A percentile compares a stretch with the other conserved stretches of the same genome.
Evolutionary conservation across 768 basidiomycete species (phyloP).

Genomic region (Naganishia antarctica): DNA sequence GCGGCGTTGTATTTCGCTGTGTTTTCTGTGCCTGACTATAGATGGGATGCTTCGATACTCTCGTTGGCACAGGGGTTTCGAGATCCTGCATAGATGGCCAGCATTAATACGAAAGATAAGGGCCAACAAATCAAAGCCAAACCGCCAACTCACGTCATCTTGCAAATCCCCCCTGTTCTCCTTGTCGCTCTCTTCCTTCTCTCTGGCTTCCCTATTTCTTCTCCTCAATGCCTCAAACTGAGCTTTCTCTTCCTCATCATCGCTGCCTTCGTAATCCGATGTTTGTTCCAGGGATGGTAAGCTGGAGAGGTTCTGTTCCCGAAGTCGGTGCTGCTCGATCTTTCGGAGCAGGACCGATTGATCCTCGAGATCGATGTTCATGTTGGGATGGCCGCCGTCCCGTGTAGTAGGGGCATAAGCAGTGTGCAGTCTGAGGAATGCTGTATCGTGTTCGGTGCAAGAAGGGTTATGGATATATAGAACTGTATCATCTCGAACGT

Average conservation of each 20-base stretch:
- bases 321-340: constrained; percentile 18
- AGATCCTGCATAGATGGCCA: not conserved
- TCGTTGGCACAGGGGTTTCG: constrained; percentile 2
- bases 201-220: not conserved
- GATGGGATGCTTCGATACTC: constrained; percentile 9
- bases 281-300: constrained; percentile 16
- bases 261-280: constrained; percentile 19
- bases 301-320: constrained; percentile 16
- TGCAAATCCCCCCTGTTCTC: constrained; percentile 8
- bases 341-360: constrained; percentile 20
- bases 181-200: constrained; percentile 1
- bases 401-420: no score
- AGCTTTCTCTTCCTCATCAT: constrained; percentile 10
- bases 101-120: not conserved
- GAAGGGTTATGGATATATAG: no score
- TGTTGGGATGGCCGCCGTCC: no score
- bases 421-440: no score
- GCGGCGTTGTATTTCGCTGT: constrained; percentile 13
- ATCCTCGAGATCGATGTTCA: constrained; percentile 23
- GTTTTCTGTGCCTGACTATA: constrained; percentile 12
- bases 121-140: not conserved
- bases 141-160: constrained; percentile 3
- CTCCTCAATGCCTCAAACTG: constrained; percentile 1
- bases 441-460: not conserved
- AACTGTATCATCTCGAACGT: not conserved